Evolutionary conservation across 352 stramenopile species (phyloP).

Genomic region (Phytophthora sojae): DNA sequence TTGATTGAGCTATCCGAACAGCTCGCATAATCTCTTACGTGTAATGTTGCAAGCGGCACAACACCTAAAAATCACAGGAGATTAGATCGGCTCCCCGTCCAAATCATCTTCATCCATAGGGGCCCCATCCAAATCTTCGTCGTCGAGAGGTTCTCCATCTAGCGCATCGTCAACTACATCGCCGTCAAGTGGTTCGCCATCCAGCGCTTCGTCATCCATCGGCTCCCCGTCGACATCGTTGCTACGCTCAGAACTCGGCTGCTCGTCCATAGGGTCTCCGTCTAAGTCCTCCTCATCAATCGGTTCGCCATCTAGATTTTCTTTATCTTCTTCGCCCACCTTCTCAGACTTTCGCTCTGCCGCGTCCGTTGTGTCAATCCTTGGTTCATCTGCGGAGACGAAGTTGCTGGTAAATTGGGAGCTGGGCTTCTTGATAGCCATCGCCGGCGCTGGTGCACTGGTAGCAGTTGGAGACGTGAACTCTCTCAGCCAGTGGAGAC

Average conservation of each 20-base stretch:
- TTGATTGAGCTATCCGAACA: constrained; percentile 44
- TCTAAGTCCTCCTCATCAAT: constrained; percentile 56
- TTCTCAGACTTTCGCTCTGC: constrained; percentile 6
- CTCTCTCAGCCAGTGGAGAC: constrained; percentile 74
- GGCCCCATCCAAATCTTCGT: constrained; percentile 51
- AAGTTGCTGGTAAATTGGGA: background rate
- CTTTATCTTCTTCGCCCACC: constrained; percentile 1
- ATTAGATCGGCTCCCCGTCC: constrained; percentile 45
- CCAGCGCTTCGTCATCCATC: constrained; percentile 48
- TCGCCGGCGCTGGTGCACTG: constrained; percentile 3
- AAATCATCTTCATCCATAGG: constrained; percentile 57
- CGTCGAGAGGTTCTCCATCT: constrained; percentile 48
- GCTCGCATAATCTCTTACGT: constrained; percentile 2
- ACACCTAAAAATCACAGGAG: background rate
- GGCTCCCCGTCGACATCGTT: constrained; percentile 49
- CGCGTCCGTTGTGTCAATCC: background rate
- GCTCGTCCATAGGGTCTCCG: constrained; percentile 40
- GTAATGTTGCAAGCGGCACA: too few relatives aligned
- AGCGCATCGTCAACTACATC: constrained; percentile 42
- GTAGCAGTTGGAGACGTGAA: constrained; percentile 60
- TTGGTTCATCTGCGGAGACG: constrained; percentile 1
- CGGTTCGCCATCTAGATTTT: constrained; percentile 41
- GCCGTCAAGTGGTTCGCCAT: constrained; percentile 51
- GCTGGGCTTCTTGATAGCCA: constrained; percentile 7
- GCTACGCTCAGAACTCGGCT: constrained; percentile 20